A percentile compares a stretch with the other conserved stretches of the same genome.
phyloP scores from a whole-genome alignment of 352 stramenopile species.

The Phytophthora megakarya region DNA sequence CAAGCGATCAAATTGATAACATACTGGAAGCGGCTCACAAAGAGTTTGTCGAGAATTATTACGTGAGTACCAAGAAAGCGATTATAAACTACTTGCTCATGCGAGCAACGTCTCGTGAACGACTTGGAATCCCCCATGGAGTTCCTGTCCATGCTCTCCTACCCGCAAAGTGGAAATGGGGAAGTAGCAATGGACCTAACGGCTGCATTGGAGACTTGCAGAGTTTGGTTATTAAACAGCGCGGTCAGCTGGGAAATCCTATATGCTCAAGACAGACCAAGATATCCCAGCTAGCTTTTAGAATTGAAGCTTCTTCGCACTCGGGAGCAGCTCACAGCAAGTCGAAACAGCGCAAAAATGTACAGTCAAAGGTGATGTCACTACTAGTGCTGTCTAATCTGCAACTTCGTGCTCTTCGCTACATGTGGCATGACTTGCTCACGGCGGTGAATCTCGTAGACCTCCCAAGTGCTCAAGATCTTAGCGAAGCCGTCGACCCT shows the following conservation, averaged over 20 bases:
- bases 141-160: slow-evolving; percentile 49
- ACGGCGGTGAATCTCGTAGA: slow-evolving; percentile 49
- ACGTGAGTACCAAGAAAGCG: slow-evolving; percentile 71
- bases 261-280: not conserved
- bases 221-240: slow-evolving; percentile 25
- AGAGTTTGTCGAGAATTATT: slow-evolving; percentile 68
- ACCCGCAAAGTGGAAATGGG: slow-evolving; percentile 72
- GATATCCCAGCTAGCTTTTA: not conserved
- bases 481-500: slow-evolving; percentile 26
- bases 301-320: not conserved
- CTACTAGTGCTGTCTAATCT: slow-evolving; percentile 57
- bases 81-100: slow-evolving; percentile 79
- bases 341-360: slow-evolving; percentile 37
- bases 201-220: slow-evolving; percentile 63
- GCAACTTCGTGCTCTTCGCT: slow-evolving; percentile 58
- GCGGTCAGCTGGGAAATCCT: not conserved
- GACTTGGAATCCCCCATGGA: slow-evolving; percentile 55
- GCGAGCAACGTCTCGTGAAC: slow-evolving; percentile 40
- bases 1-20: slow-evolving; percentile 41
- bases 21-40: slow-evolving; percentile 46
- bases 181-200: slow-evolving; percentile 51
- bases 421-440: slow-evolving; percentile 67
- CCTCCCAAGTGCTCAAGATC: slow-evolving; percentile 37
- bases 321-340: slow-evolving; percentile 22
- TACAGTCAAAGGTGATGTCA: slow-evolving; percentile 46